These are phyloP conservation scores for Aureobasidium sp. DNA, from an alignment of 2,329 filamentous ascomycete species.

Conservation along the genomic window DNA sequence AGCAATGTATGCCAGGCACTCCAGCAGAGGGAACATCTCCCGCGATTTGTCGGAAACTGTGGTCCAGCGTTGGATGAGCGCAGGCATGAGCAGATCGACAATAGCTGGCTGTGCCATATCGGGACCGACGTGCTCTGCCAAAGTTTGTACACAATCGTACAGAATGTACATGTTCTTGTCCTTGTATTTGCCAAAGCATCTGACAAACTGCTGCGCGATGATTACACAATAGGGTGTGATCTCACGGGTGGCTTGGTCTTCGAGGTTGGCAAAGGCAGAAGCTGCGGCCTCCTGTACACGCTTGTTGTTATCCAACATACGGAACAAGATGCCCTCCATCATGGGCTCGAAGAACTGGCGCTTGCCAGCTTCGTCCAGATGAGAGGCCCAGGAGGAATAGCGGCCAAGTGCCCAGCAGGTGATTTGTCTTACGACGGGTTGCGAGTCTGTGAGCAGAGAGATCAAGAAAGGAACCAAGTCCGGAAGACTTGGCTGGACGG, in stretches of 20 bases:
- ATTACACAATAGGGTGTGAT: slow-evolving; percentile 79
- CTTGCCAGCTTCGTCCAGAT: slow-evolving; percentile 60
- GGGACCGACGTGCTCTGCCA: slow-evolving; percentile 83
- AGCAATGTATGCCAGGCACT: slow-evolving; percentile 91
- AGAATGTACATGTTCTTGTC: slow-evolving; percentile 98
- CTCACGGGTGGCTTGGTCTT: slow-evolving; percentile 79
- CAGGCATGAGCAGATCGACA: slow-evolving; percentile 84
- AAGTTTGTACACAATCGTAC: slow-evolving; percentile 95
- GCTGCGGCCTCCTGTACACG: slow-evolving; percentile 94
- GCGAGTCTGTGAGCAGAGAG: slow-evolving; percentile 70
- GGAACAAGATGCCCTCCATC: slow-evolving; percentile 89
- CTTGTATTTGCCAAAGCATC: slow-evolving; percentile 92
- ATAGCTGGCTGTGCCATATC: slow-evolving; percentile 72
- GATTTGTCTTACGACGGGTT: slow-evolving; percentile 90
- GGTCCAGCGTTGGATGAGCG: slow-evolving; percentile 80
- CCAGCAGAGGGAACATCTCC: slow-evolving; percentile 90
- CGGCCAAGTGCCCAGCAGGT: slow-evolving; percentile 95
- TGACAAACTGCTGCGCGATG: slow-evolving; percentile 85
- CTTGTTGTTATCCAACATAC: slow-evolving; percentile 97
- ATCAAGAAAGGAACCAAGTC: slow-evolving; percentile 87
- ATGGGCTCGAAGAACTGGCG: slow-evolving; percentile 82
- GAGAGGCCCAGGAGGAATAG: slow-evolving; percentile 87
- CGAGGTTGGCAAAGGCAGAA: slow-evolving; percentile 90
- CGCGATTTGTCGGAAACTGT: slow-evolving; percentile 79
- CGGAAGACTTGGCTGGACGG: slow-evolving; percentile 81